Evolutionary conservation across 2,329 filamentous ascomycete genomes (phyloP).

Genomic region (Trichoderma harzianum): DNA sequence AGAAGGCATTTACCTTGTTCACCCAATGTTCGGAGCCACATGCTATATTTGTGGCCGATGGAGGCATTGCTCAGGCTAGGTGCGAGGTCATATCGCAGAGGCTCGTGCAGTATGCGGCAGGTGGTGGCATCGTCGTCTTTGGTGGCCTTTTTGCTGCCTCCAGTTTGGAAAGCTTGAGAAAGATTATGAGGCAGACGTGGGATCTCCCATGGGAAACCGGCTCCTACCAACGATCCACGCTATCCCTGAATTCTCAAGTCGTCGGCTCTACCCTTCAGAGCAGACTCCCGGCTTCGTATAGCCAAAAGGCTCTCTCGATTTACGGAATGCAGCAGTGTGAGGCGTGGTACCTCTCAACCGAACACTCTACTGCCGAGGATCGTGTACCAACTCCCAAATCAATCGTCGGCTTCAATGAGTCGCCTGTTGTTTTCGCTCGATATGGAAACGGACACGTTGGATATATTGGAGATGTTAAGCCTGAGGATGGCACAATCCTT

Average conservation of each 20-base stretch:
- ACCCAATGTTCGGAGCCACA: neutral
- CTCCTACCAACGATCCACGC: constrained; percentile 23
- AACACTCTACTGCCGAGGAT: constrained; percentile 12
- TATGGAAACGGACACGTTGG: constrained; percentile 30
- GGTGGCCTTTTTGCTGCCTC: neutral
- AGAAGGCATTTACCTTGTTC: constrained; percentile 11
- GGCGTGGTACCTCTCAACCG: constrained; percentile 25
- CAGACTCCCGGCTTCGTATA: constrained; percentile 24
- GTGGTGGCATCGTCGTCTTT: constrained; percentile 14
- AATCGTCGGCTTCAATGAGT: constrained; percentile 15
- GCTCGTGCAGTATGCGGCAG: constrained; percentile 9
- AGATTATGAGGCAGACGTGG: constrained; percentile 8
- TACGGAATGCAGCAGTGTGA: constrained; percentile 24
- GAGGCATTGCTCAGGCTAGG: neutral
- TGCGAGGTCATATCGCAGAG: constrained; percentile 10
- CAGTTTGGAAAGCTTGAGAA: neutral
- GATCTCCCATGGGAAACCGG: constrained; percentile 25
- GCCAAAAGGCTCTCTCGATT: constrained; percentile 28
- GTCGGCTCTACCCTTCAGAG: constrained; percentile 16
- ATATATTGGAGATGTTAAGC: constrained; percentile 31
- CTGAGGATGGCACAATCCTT: constrained; percentile 25
- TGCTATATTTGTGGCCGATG: constrained; percentile 10
- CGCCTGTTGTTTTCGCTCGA: constrained; percentile 25
- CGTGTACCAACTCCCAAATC: neutral
- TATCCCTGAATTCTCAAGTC: constrained; percentile 23